Evolutionary conservation across 2,329 filamentous ascomycete genomes (phyloP).

Genomic region (Nemania sp.): DNA sequence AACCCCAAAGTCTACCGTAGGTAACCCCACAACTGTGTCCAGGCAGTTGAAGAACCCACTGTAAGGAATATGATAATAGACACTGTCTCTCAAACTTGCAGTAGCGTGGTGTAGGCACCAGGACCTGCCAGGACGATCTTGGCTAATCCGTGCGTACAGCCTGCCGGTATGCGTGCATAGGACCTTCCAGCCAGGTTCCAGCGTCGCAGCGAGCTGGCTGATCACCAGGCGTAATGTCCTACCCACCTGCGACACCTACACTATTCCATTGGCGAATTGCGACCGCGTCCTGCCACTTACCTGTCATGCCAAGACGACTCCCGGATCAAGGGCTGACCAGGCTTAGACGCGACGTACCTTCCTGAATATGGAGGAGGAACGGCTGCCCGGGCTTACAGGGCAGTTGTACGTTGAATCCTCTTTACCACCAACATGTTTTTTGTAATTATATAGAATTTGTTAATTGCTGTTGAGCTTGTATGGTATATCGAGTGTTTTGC

Average conservation of each 20-base stretch:
- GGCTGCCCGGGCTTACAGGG: neutral
- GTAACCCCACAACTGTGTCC: constrained; percentile 1
- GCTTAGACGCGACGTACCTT: neutral
- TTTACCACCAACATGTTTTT: too few species aligned
- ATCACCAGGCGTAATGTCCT: constrained; percentile 16
- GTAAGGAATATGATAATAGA: too few species aligned
- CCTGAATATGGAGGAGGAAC: neutral
- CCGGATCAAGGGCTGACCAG: neutral
- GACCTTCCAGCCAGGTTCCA: neutral
- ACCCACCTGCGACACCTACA: neutral
- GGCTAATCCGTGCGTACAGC: too few species aligned
- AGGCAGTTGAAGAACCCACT: too few species aligned
- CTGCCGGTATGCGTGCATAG: neutral
- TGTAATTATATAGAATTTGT: too few species aligned
- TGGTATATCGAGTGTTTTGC: too few species aligned
- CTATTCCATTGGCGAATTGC: constrained; percentile 11
- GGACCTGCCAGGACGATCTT: too few species aligned
- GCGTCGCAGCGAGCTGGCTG: constrained; percentile 6
- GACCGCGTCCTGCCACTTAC: constrained; percentile 5
- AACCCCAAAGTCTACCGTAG: constrained; percentile 3
- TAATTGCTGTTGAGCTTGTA: too few species aligned
- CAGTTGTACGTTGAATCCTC: too few species aligned
- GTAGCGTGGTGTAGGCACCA: too few species aligned
- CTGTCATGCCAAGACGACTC: constrained; percentile 3
- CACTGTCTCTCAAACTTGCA: too few species aligned